Evolutionary conservation across 495 filamentous ascomycete genomes (phyloP), one percentile per base, ranked within the genome.

Genomic region (Penicillium desertorum): DNA sequence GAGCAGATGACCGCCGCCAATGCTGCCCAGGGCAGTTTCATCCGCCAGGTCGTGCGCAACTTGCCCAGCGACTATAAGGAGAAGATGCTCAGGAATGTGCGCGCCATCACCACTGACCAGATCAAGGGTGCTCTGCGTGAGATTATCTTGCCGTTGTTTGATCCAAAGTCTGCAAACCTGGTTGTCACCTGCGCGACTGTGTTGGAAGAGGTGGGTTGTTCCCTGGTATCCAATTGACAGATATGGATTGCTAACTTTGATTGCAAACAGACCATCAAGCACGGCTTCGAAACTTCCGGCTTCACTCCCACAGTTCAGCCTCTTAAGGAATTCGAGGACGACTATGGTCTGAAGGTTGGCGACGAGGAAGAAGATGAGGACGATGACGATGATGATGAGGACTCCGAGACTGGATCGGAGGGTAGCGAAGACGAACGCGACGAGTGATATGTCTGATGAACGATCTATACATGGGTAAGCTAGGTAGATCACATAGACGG

Each of bases 111-210:
- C 10, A 82, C 83, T 0, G 89, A 92, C 10, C 85, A 98, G 63
- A 83, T 98, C 55, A 88, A 84, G 65, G 76, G 77, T 23, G 89
- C 85, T 14, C 82, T 98, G 75, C 82, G 75, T 49, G 86, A 90
- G 14, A 77, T 92, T 19, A 76, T 99, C 23, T 57, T 95, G 66
- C 88, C 89, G 0, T 76, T 92, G 19, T 96, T 99, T 67, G 78
- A 81, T 52, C 81, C 91, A 0, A 81, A 83, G 57, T 89, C 77
- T 51, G 85, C 89, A 46, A 93, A 97, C 63, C 74, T 96, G 30
- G 83, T 96, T 8, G 79, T 96, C 54, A 94, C 94, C n/a, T 95
- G 92, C 69, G 88, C 90, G 22, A 85, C 88, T 34, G 82, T 90
- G 42, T 88, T 96, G 82, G 78, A 87, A 60, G 89, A 96, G 79